Percentiles rank a stretch among this genome's conserved stretches.
Evolutionary conservation across 257 asterid species (phyloP).

Genomic region (Petrea volubilis): DNA sequence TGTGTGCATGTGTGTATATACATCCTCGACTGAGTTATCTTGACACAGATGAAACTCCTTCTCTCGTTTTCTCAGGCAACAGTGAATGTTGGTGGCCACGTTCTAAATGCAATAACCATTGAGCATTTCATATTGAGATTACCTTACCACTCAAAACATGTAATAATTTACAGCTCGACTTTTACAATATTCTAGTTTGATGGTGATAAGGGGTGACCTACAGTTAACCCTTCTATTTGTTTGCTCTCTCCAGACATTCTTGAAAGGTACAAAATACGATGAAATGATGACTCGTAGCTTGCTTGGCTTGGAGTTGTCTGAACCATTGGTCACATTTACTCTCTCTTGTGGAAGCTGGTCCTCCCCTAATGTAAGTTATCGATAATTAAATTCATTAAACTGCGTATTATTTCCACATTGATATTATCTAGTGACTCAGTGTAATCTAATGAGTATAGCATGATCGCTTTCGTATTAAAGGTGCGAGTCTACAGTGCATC

Average conservation of each 20-base stretch:
- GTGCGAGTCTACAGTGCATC: constrained; percentile 80
- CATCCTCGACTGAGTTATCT: too few species aligned
- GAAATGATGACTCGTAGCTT: constrained; percentile 51
- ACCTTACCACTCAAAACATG: constrained; percentile 82
- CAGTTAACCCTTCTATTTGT: background rate
- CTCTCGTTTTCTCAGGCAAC: constrained; percentile 60
- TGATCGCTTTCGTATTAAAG: constrained; percentile 32
- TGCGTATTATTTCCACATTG: background rate
- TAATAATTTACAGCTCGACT: constrained; percentile 21
- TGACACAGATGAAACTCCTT: background rate
- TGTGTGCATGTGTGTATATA: too few species aligned
- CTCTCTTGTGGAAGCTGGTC: constrained; percentile 99
- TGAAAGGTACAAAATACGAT: constrained; percentile 55
- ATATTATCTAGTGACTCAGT: too few species aligned
- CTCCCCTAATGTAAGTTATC: constrained; percentile 84
- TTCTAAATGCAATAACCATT: constrained; percentile 69
- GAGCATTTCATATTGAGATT: constrained; percentile 83
- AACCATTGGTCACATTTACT: constrained; percentile 87
- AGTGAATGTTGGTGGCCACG: constrained; percentile 67
- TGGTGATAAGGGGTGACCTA: background rate
- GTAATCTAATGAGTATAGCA: background rate
- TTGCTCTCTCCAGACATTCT: constrained; percentile 50
- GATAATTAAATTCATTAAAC: background rate
- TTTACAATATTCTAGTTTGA: background rate
- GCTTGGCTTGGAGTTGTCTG: constrained; percentile 72